A percentile compares a stretch with the other conserved stretches of the same genome.
Conservation (phyloP, 768 basidiomycete genomes). For the Butyriboletus loyo region DNA sequence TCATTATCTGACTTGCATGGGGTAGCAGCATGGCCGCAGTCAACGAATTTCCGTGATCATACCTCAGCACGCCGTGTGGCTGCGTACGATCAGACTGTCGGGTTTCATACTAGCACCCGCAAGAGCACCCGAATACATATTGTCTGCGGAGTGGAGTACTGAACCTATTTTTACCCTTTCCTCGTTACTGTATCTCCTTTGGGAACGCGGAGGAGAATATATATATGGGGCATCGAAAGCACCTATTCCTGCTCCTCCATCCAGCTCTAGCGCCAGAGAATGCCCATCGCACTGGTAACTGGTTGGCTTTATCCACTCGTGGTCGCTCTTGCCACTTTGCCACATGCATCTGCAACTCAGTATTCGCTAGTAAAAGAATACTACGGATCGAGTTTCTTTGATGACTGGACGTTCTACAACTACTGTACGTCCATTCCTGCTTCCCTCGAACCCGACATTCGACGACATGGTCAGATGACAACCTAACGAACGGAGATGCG, state of each 20-base stretch:
- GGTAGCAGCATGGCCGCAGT: too few species aligned
- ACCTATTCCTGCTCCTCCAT: not conserved
- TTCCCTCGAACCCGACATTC: not conserved
- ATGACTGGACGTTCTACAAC: slow-evolving; percentile 65
- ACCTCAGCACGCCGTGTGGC: not conserved
- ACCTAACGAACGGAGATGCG: slow-evolving; percentile 65
- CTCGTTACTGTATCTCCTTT: not conserved
- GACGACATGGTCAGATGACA: slow-evolving; percentile 47
- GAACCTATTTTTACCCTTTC: not conserved
- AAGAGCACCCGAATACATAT: too few species aligned
- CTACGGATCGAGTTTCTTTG: slow-evolving; percentile 59
- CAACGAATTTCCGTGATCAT: not conserved
- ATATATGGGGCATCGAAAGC: slow-evolving; percentile 7
- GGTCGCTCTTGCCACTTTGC: slow-evolving; percentile 6
- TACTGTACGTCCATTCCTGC: slow-evolving; percentile 39
- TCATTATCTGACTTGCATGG: not conserved
- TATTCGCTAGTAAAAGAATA: slow-evolving; percentile 59
- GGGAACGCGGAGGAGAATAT: slow-evolving; percentile 1
- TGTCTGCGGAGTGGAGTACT: not conserved
- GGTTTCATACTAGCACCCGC: slow-evolving; percentile 1
- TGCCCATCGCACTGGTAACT: slow-evolving; percentile 1
- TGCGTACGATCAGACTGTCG: too few species aligned
- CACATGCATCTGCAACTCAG: slow-evolving; percentile 25
- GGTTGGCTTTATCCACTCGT: slow-evolving; percentile 5
- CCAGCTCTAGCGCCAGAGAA: slow-evolving; percentile 1